Conservation (phyloP, 2,329 filamentous ascomycete species). For the Colletotrichum magnum region DNA sequence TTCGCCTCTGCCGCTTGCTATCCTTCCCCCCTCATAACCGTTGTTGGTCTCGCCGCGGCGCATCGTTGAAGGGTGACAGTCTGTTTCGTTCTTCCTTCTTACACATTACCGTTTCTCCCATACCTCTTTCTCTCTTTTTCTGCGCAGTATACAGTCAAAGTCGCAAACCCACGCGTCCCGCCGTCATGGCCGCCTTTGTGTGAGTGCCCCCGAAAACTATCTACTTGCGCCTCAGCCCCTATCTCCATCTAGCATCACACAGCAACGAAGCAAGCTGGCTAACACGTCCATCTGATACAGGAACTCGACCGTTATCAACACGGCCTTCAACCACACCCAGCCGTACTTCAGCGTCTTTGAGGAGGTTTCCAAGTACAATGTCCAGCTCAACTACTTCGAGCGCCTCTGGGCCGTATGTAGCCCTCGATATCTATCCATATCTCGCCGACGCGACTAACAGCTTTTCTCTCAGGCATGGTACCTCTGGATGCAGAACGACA, state of each 20-base stretch:
- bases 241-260: neutral
- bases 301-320: conserved; percentile 64
- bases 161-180: conserved; percentile 29
- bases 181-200: conserved; percentile 38
- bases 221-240: neutral
- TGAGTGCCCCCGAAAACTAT: conserved; percentile 14
- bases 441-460: conserved; percentile 29
- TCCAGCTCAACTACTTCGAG: conserved; percentile 89
- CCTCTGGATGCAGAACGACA: conserved; percentile 97
- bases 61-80: conserved; percentile 23
- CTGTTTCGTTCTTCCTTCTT: conserved; percentile 17
- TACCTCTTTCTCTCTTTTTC: conserved; percentile 21
- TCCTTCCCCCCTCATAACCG: conserved; percentile 28
- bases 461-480: conserved; percentile 81
- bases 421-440: conserved; percentile 25
- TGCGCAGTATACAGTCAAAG: conserved; percentile 14
- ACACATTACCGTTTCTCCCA: neutral
- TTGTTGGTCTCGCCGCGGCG: conserved; percentile 22
- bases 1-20: conserved; percentile 28
- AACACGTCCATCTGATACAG: conserved; percentile 48
- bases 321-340: conserved; percentile 62
- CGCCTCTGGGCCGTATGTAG: conserved; percentile 85
- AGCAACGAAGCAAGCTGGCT: conserved; percentile 26
- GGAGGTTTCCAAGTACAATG: conserved; percentile 80
- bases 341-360: conserved; percentile 72